Conservation (phyloP, 2,329 filamentous ascomycete species). For the Coniella lustricola region DNA sequence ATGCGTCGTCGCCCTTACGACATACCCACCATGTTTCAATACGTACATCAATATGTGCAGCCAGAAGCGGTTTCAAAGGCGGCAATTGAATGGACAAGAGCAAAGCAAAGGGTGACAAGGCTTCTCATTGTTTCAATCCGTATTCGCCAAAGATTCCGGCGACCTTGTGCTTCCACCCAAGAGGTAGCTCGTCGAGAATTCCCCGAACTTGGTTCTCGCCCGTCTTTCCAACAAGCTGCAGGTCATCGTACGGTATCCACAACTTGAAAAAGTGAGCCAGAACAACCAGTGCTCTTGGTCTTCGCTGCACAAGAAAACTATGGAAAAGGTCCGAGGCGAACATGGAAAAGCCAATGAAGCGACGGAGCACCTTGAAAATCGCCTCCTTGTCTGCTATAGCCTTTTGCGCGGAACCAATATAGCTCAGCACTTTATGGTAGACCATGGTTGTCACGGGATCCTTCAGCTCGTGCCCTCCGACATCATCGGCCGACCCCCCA, state of each 20-base stretch:
- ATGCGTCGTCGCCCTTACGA: too few relatives aligned
- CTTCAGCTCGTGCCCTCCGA: constrained; percentile 24
- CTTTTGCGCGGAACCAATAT: constrained; percentile 27
- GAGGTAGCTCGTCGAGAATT: constrained; percentile 28
- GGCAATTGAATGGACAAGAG: neutral
- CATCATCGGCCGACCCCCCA: constrained; percentile 19
- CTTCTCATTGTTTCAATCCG: constrained; percentile 13
- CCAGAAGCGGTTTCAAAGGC: too few relatives aligned
- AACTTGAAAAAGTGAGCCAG: constrained; percentile 33
- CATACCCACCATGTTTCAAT: too few relatives aligned
- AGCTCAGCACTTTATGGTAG: constrained; percentile 28
- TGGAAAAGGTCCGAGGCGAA: constrained; percentile 28
- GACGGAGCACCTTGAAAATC: constrained; percentile 25
- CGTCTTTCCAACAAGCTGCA: constrained; percentile 30
- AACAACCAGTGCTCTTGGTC: constrained; percentile 30
- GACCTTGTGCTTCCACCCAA: constrained; percentile 29
- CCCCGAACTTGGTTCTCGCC: constrained; percentile 30
- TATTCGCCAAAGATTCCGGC: constrained; percentile 26
- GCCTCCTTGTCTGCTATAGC: constrained; percentile 25
- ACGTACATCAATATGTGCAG: too few relatives aligned
- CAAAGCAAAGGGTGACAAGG: neutral
- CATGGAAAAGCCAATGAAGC: constrained; percentile 30
- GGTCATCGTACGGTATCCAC: constrained; percentile 28
- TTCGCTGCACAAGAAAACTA: constrained; percentile 27
- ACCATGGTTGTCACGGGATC: constrained; percentile 20